A percentile compares a stretch with the other conserved stretches of the same genome.
Evolutionary conservation across 177 flowering plant species (phyloP).

Genomic region (Vitis hybrid): DNA sequence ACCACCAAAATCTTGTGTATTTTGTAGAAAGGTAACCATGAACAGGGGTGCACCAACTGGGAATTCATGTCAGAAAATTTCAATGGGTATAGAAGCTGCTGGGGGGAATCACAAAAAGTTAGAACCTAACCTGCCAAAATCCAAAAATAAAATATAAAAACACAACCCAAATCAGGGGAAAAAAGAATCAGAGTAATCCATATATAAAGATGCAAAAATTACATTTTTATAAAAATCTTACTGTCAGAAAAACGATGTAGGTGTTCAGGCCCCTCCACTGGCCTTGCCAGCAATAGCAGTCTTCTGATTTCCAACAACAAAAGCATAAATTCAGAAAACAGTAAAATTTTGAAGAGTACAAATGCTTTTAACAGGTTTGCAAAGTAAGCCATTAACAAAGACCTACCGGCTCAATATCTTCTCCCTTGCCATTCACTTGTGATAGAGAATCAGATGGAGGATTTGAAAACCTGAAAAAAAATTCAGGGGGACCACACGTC

Average conservation of each 20-base stretch:
- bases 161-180: neutral
- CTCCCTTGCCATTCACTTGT: constrained; percentile 48
- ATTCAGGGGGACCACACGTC: neutral
- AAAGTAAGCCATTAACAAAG: neutral
- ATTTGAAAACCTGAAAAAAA: constrained; percentile 58
- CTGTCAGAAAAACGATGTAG: constrained; percentile 7
- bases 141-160: neutral
- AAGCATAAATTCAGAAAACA: constrained; percentile 9
- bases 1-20: constrained; percentile 8
- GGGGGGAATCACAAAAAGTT: constrained; percentile 14
- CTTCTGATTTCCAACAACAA: constrained; percentile 32
- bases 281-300: constrained; percentile 45
- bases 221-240: constrained; percentile 25
- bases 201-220: neutral
- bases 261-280: constrained; percentile 47
- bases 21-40: neutral
- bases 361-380: neutral
- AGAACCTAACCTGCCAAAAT: constrained; percentile 24
- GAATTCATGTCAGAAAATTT: constrained; percentile 9
- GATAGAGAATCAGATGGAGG: constrained; percentile 31
- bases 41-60: constrained; percentile 10
- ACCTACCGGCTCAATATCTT: constrained; percentile 40
- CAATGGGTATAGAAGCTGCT: constrained; percentile 7
- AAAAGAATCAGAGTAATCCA: neutral
- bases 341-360: neutral